A percentile compares a stretch with the other conserved stretches of the same genome.
phyloP scores from a whole-genome alignment of 495 filamentous ascomycete genomes.

The Eremomyces bilateralis region DNA sequence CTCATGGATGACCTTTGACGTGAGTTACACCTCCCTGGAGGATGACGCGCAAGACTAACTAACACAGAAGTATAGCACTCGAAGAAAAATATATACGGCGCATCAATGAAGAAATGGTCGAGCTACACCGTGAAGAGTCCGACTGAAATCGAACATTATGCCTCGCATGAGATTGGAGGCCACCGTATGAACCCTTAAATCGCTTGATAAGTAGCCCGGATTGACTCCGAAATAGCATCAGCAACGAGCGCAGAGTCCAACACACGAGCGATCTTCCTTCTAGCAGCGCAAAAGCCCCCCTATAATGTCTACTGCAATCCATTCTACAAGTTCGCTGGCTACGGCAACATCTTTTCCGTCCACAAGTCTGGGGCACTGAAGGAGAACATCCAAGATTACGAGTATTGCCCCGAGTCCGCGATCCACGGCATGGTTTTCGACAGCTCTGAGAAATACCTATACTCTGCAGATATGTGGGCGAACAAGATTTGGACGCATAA shows the following conservation, averaged over 20 bases:
- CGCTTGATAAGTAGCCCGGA: neutral
- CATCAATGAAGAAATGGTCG: constrained; percentile 77
- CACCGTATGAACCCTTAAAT: constrained; percentile 25
- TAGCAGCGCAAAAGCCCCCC: constrained; percentile 52
- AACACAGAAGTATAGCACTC: constrained; percentile 30
- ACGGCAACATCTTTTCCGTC: constrained; percentile 56
- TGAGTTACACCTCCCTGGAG: constrained; percentile 21
- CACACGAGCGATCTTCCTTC: constrained; percentile 68
- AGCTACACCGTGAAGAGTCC: constrained; percentile 55
- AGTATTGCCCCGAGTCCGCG: constrained; percentile 47
- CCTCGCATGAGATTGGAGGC: constrained; percentile 46
- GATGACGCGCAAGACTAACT: no score
- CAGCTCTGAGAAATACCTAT: constrained; percentile 60
- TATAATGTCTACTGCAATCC: constrained; percentile 70
- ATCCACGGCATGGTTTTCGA: constrained; percentile 86
- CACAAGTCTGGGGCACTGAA: constrained; percentile 36
- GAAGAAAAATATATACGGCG: constrained; percentile 67
- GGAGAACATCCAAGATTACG: constrained; percentile 57
- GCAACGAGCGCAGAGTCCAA: constrained; percentile 48
- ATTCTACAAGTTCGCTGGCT: constrained; percentile 67
- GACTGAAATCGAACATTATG: constrained; percentile 55
- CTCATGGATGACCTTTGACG: constrained; percentile 77
- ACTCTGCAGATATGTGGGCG: constrained; percentile 62
- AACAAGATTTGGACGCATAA: constrained; percentile 76
- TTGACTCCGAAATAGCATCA: constrained; percentile 26